These are phyloP conservation scores for Verticillium nubilum DNA, from an alignment of 2,329 filamentous ascomycete species.

Conservation along the genomic window DNA sequence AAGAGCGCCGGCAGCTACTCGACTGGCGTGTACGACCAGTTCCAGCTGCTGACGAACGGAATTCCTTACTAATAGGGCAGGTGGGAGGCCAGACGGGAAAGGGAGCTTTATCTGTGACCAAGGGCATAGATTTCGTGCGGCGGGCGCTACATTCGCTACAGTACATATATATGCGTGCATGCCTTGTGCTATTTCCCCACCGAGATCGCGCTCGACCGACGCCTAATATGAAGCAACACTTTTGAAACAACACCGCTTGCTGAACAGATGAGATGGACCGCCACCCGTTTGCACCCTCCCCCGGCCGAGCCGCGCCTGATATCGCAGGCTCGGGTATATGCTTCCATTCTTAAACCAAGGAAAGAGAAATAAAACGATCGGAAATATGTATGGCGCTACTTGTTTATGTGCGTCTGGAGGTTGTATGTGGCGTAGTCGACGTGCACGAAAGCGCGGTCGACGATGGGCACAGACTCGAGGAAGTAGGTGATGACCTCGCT, in stretches of 20 bases:
- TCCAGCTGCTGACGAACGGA: constrained; percentile 93
- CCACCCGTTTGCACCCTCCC: background rate
- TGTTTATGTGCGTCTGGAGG: constrained; percentile 52
- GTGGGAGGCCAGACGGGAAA: too few relatives aligned
- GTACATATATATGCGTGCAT: too few relatives aligned
- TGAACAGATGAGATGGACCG: background rate
- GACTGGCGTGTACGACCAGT: constrained; percentile 95
- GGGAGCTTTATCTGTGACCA: too few relatives aligned
- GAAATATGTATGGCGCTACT: constrained; percentile 20
- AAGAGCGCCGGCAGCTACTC: constrained; percentile 88
- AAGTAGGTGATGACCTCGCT: constrained; percentile 76
- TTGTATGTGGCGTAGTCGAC: constrained; percentile 60
- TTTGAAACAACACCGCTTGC: background rate
- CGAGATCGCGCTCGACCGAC: too few relatives aligned
- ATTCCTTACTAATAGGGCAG: constrained; percentile 74
- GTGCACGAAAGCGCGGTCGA: constrained; percentile 67
- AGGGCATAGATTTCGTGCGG: too few relatives aligned
- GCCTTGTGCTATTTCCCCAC: too few relatives aligned
- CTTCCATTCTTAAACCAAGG: background rate
- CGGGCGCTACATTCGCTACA: too few relatives aligned
- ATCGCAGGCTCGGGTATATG: background rate
- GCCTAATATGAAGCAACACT: background rate
- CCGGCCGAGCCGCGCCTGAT: background rate
- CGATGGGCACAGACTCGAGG: constrained; percentile 75
- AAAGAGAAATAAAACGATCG: background rate